Evolutionary conservation across 78 protist species (phyloP).

Genomic region (Dictyostelium citrinum): DNA sequence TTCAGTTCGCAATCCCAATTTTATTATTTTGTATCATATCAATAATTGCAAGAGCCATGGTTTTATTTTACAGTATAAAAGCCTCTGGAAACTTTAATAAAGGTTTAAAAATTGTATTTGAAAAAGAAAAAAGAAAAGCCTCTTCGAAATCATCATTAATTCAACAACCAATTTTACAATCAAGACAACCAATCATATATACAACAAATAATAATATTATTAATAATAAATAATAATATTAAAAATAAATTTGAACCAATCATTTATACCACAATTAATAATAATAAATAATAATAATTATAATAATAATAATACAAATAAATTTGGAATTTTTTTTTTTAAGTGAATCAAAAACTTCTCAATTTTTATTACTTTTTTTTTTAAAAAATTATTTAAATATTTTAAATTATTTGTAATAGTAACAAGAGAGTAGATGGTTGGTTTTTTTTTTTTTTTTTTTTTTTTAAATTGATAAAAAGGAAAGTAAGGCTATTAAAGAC

Average conservation of each 20-base stretch:
- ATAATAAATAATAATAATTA: too few species aligned
- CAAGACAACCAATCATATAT: not conserved
- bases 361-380: too few species aligned
- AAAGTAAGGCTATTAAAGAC: not conserved
- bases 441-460: not conserved
- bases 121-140: not conserved
- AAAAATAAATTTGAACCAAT: too few species aligned
- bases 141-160: not conserved
- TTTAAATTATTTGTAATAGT: not conserved
- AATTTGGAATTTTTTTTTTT: too few species aligned
- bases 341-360: too few species aligned
- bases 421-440: not conserved
- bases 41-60: not conserved
- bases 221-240: too few species aligned
- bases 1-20: not conserved
- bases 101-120: constrained; percentile 27
- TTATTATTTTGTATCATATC: not conserved
- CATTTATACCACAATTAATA: not conserved
- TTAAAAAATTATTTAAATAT: too few species aligned
- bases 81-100: not conserved
- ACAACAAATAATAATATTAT: not conserved
- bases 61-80: not conserved
- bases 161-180: not conserved
- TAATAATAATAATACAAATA: too few species aligned
- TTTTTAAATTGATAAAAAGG: not conserved